phyloP scores from a whole-genome alignment of 345 rosid genomes.

The Dipteronia sinensis region DNA sequence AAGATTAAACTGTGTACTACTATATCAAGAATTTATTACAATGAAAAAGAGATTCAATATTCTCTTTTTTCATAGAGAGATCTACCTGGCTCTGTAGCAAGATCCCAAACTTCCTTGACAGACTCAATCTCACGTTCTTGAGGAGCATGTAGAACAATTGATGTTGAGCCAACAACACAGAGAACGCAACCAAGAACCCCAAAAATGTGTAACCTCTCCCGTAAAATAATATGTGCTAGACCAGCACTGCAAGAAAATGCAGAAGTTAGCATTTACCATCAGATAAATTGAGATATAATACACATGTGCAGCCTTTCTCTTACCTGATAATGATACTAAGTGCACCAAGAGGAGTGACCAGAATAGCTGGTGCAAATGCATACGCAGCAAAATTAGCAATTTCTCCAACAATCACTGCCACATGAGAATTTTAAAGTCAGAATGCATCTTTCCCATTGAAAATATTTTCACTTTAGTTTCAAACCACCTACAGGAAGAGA shows the following conservation, averaged over 20 bases:
- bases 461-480: neutral
- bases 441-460: constrained; percentile 4
- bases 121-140: constrained; percentile 90
- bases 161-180: constrained; percentile 95
- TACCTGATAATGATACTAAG: constrained; percentile 93
- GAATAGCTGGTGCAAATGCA: constrained; percentile 96
- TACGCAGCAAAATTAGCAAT: constrained; percentile 97
- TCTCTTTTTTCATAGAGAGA: neutral
- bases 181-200: constrained; percentile 95
- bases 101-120: constrained; percentile 91
- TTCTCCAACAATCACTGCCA: constrained; percentile 91
- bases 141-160: constrained; percentile 96
- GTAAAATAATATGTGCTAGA: constrained; percentile 84
- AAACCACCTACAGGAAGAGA: neutral
- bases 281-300: neutral
- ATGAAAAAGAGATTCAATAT: neutral
- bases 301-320: constrained; percentile 16
- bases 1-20: constrained; percentile 2
- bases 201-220: constrained; percentile 80
- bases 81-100: constrained; percentile 97
- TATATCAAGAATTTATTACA: neutral
- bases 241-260: constrained; percentile 68
- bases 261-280: constrained; percentile 17
- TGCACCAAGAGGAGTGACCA: constrained; percentile 98
- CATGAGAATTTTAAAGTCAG: constrained; percentile 27